Conservation (phyloP, 2,329 filamentous ascomycete species). For the Ceratocystis huliohia region DNA sequence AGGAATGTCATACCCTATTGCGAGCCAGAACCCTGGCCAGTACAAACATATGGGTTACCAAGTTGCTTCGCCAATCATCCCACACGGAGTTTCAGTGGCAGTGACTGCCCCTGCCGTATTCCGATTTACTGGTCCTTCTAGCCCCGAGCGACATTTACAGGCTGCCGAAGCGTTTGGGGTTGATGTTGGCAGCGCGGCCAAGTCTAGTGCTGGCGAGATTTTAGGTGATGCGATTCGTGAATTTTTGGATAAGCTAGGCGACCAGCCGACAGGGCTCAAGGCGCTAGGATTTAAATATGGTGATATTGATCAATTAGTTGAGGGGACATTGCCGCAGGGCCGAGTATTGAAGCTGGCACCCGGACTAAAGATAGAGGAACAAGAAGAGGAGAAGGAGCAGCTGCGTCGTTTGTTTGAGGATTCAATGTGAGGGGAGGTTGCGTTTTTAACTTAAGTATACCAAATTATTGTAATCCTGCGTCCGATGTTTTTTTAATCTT, state of each 20-base stretch:
- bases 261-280: slow-evolving; percentile 79
- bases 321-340: slow-evolving; percentile 86
- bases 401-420: slow-evolving; percentile 55
- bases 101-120: slow-evolving; percentile 91
- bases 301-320: slow-evolving; percentile 73
- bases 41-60: slow-evolving; percentile 85
- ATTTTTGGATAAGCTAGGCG: slow-evolving; percentile 73
- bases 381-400: slow-evolving; percentile 56
- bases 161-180: slow-evolving; percentile 87
- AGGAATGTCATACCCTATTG: slow-evolving; percentile 97
- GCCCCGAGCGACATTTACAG: slow-evolving; percentile 79
- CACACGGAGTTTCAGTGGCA: slow-evolving; percentile 89
- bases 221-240: slow-evolving; percentile 68
- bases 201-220: slow-evolving; percentile 78
- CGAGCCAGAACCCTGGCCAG: slow-evolving; percentile 71
- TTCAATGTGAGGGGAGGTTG: slow-evolving; percentile 2
- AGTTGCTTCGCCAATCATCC: slow-evolving; percentile 66
- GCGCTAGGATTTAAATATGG: slow-evolving; percentile 63
- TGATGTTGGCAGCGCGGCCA: slow-evolving; percentile 76
- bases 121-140: slow-evolving; percentile 79
- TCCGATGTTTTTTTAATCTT: background rate
- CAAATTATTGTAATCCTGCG: background rate
- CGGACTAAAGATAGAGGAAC: slow-evolving; percentile 55
- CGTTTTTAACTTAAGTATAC: too few species aligned
- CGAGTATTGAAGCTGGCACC: slow-evolving; percentile 87